Base-by-base conservation (phyloP, 2,329 filamentous ascomycete species). In the Hysterium pulicare region DNA sequence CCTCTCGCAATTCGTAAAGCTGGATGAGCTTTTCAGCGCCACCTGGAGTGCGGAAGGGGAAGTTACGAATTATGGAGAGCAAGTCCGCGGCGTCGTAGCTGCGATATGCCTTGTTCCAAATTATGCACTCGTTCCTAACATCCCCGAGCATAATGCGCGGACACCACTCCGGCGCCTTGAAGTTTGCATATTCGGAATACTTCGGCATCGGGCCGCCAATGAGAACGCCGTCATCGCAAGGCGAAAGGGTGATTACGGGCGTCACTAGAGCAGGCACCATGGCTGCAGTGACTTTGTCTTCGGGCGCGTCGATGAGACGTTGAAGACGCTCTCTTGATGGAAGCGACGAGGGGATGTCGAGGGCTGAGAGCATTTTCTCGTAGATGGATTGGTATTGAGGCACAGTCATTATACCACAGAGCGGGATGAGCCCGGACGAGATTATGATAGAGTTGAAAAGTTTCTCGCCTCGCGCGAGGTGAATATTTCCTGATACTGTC, bases 51-150 rank as follows among this genome's bases (percentile, higher is more conserved):
- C 32, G 32, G n/a, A 20, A 34, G 32, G 32, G 32, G n/a, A 34
- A 15, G n/a, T 4, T 10, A 10, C 32, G 32, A 17, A 34, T 34
- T 4, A 16, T 15, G 32, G 13, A 3, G 9, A 34, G 4, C 3
- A 34, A 17, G 32, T 15, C n/a, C n/a, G 4, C 3, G 32, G 32
- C 10, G n/a, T 11, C 10, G 32, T 16, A 20, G 4, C 13, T 4
- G 13, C 32, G 21, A 24, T 16, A 28, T 20, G 33, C 37, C 31
- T 40, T 40, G 19, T 40, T 31, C 37, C 24, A 40, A 17, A 40
- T 40, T 7, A 40, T 16, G 37, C 37, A 40, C 24, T 31, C 37
- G 37, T 40, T 31, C n/a, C 19, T 28, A 8, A 40, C 37, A 17
- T 40, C 37, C 9, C 37, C 37, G 24, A 40, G 13, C 37, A 40